Evolutionary conservation across 2,329 filamentous ascomycete species (phyloP), one percentile per base, ranked within the genome.

Genomic region (Podosphaera xanthii): DNA sequence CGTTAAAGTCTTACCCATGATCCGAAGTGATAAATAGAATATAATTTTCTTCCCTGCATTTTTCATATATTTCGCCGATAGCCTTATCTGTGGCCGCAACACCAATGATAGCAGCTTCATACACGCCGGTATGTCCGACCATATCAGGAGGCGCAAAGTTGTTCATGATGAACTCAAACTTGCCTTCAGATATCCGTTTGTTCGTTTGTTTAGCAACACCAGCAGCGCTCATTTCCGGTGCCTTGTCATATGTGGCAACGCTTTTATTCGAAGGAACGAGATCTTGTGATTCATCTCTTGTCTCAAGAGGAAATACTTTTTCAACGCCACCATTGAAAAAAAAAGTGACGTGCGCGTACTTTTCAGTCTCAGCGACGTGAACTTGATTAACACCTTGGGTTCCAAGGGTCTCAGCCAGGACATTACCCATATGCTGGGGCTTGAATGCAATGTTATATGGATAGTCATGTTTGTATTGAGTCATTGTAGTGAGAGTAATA

Each of bases 301-400:
- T 82, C 75, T 98, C 92, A 55, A 89, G 84, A 59, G 86, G 82
- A 74, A 96, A 98, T 63, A 87, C 86, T 77, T 96, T 94, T 76
- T 98, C 92, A 58, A 95, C 87, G 69, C 92, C 92, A 60, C 92
- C 92, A 75, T 98, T 98, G 83, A 97, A 97, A 81, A 97, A 97
- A 80, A 97, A 97, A 60, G 92, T 97, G 64, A 98, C 92, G 75
- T 98, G 92, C 42, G 92, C 92, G 72, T 98, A 98, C 77, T 98
- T 98, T 74, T 98, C 92, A 1, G 92, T 98, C 79, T 98, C 92
- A 60, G 92, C 92, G 65, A 97, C 81, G 76, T 98, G 92, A 65
- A 91, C 92, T 75, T 98, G 92, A 76, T 90, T 84, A 62, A 94
- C 77, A 52, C 80, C 81, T 73, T 97, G 85, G 76, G 91, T 92